phyloP scores from a whole-genome alignment of 2,329 filamentous ascomycete genomes.

The Colletotrichum tropicale region DNA sequence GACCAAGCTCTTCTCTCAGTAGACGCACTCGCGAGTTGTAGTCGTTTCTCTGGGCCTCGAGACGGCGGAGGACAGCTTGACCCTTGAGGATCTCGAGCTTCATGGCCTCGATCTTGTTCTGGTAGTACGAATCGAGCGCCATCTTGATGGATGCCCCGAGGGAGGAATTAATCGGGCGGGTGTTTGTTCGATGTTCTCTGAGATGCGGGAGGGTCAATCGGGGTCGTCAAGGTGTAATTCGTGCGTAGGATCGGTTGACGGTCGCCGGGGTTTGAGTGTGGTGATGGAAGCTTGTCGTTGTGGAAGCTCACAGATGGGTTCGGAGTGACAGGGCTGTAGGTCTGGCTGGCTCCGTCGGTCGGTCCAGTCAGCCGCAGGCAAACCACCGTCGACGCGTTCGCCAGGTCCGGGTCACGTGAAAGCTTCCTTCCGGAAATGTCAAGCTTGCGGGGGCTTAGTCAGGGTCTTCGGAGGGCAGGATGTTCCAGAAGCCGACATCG shows the following conservation, averaged over 20 bases:
- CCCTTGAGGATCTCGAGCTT: constrained; percentile 99
- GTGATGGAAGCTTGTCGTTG: constrained; percentile 22
- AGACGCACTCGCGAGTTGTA: constrained; percentile 98
- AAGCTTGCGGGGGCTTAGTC: not conserved
- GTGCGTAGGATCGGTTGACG: constrained; percentile 7
- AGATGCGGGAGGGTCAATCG: not conserved
- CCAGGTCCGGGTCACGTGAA: not conserved
- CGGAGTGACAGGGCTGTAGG: constrained; percentile 19
- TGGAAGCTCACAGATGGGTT: constrained; percentile 16
- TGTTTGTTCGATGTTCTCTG: not conserved
- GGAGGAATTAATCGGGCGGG: not conserved
- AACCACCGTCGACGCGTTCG: constrained; percentile 23
- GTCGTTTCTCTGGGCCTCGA: constrained; percentile 98
- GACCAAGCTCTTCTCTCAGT: constrained; percentile 90
- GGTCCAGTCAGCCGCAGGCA: constrained; percentile 21
- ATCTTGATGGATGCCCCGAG: constrained; percentile 61
- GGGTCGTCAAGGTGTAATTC: not conserved
- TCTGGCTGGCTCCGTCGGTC: constrained; percentile 14
- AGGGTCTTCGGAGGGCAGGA: not conserved
- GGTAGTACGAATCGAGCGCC: constrained; percentile 99
- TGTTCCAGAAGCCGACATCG: not conserved
- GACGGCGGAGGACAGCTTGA: constrained; percentile 89
- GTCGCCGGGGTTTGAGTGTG: constrained; percentile 1
- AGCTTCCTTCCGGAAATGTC: not conserved
- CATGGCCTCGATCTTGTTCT: constrained; percentile 99